Evolutionary conservation across 768 basidiomycete genomes (phyloP), one percentile per base, ranked within the genome.

Genomic region (Lepiota brunneoincarnata): DNA sequence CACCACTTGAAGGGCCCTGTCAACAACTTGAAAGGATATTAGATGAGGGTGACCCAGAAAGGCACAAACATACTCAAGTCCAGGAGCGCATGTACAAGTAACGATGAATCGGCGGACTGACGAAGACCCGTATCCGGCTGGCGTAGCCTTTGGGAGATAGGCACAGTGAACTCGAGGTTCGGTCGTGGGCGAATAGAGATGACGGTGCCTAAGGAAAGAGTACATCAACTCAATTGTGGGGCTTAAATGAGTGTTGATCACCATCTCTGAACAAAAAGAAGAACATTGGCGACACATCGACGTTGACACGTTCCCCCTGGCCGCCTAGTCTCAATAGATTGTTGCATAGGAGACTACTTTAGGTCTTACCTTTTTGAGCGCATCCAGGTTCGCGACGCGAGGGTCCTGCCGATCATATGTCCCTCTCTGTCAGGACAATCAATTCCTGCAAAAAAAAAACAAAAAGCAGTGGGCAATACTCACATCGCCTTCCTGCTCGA

Each of bases 201-300:
- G 34, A 87, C 76, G 21, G 83, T 86, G 36, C 84, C 84, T 86
- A 43, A 31, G n/a, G 49, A 7, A 55, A 37, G 21, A 18, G 14
- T 14, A 47, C 28, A 50, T 39, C 28, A 53, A 31, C 12, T 40
- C 54, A 11, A 17, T 7, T 18, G 26, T 4, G 14, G 12, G 24
- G 11, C 1, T 35, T 47, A 48, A 3, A 45, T 26, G 11, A 57
- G 56, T 38, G 18, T 20, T n/a, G 10, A 69, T 48, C 62, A 78
- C 87, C 87, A 62, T 87, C 80, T 54, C 82, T 75, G 58, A 83
- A 74, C 6, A 89, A 72, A 70, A 88, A 88, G 54, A 89, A 78
- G 61, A 76, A 87, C 71, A 89, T 75, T 2, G 87, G 83, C 31
- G 71, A 70, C 37, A 86, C 72, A 52, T 78, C 75, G 18, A 89